Conservation (phyloP, 768 basidiomycete genomes). For the Hortiboletus campestris region DNA sequence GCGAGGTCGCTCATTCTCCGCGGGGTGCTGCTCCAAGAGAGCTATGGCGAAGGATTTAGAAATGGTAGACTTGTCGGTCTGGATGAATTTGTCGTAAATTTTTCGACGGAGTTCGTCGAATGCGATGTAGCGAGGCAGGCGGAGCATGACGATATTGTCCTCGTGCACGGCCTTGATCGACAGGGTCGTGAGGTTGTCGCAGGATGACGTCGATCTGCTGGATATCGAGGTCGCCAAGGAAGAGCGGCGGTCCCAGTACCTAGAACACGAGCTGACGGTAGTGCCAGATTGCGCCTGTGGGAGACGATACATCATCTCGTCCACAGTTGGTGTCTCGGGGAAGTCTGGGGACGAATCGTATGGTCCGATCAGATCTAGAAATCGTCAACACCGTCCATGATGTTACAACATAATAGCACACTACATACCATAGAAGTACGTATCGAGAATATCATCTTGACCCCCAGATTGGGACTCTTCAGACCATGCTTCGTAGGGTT, state of each 20-base stretch:
- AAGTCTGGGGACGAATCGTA: conserved; percentile 6
- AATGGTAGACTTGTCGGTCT: conserved; percentile 55
- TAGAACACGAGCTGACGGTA: conserved; percentile 4
- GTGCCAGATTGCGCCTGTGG: conserved; percentile 7
- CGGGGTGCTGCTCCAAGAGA: conserved; percentile 41
- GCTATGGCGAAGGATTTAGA: conserved; percentile 55
- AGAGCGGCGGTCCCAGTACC: conserved; percentile 21
- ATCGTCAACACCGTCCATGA: not conserved
- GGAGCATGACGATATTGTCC: conserved; percentile 61
- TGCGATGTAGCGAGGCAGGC: conserved; percentile 45
- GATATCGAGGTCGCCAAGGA: conserved; percentile 35
- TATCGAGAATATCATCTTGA: conserved; percentile 40
- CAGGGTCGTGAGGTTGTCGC: conserved; percentile 31
- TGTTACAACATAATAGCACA: not conserved
- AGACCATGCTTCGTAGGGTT: conserved; percentile 21
- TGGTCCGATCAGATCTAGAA: conserved; percentile 26
- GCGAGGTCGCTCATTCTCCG: conserved; percentile 27
- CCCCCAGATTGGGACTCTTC: conserved; percentile 24
- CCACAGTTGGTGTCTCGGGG: conserved; percentile 22
- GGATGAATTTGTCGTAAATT: conserved; percentile 65
- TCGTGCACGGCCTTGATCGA: conserved; percentile 66
- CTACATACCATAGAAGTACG: conserved; percentile 40
- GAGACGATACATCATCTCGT: conserved; percentile 8
- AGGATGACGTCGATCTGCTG: conserved; percentile 36
- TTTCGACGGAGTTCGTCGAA: conserved; percentile 54